These are phyloP conservation scores for Talaromyces sp. DNA, from an alignment of 2,329 filamentous ascomycete species.

Conservation along the genomic window DNA sequence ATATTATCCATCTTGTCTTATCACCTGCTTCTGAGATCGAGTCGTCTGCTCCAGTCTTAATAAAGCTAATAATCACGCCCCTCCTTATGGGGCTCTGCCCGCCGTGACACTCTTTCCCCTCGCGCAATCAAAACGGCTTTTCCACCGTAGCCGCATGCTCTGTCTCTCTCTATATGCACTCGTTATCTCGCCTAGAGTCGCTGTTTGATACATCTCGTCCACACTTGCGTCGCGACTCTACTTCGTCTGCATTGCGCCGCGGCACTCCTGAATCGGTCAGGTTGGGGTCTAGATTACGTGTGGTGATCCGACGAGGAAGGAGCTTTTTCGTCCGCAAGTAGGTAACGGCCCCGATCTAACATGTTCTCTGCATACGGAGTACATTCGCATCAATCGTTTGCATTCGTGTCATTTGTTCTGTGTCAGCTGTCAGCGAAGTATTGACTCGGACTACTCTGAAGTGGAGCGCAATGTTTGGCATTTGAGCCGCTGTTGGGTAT, in stretches of 20 bases:
- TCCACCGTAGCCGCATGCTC: constrained; percentile 27
- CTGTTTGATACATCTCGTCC: constrained; percentile 5
- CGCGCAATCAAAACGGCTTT: constrained; percentile 27
- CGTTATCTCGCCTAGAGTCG: constrained; percentile 15
- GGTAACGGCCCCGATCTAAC: constrained; percentile 12
- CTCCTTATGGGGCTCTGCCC: constrained; percentile 17
- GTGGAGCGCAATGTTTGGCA: background rate
- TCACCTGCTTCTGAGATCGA: background rate
- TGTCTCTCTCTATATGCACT: constrained; percentile 33
- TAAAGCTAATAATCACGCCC: constrained; percentile 1
- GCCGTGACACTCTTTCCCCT: constrained; percentile 15
- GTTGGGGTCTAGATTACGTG: constrained; percentile 30
- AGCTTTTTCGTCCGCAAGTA: constrained; percentile 35
- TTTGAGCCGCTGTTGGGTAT: background rate
- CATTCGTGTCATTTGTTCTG: background rate
- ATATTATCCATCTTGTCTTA: background rate
- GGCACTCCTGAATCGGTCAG: constrained; percentile 19
- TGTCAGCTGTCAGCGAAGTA: background rate
- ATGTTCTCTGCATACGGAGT: background rate
- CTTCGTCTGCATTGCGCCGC: constrained; percentile 18
- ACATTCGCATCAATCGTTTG: background rate
- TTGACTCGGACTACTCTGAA: background rate
- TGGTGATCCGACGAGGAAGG: constrained; percentile 36
- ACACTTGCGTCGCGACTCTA: constrained; percentile 18
- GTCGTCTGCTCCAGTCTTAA: background rate